A percentile compares a stretch with the other conserved stretches of the same genome.
These are phyloP conservation scores for Blastocystis sp. DNA, from an alignment of 352 stramenopile species.

Conservation along the genomic window DNA sequence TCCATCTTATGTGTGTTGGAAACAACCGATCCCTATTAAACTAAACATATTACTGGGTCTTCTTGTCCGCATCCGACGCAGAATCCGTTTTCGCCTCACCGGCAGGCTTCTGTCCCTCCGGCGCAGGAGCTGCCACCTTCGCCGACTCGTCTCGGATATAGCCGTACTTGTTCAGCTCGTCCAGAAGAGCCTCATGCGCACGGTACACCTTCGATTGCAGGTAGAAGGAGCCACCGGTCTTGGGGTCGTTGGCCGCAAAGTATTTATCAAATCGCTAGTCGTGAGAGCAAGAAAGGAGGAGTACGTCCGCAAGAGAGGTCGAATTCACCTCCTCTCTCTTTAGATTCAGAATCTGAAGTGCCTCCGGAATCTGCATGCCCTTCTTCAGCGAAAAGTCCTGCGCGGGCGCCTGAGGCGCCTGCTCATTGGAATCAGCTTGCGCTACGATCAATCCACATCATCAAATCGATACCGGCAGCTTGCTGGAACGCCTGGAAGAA, in stretches of 20 bases:
- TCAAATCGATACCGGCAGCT: constrained; percentile 38
- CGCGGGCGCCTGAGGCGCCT: background rate
- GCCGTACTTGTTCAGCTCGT: constrained; percentile 65
- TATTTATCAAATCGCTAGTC: constrained; percentile 69
- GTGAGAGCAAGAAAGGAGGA: background rate
- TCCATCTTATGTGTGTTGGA: background rate
- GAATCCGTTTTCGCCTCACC: background rate
- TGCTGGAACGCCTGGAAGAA: constrained; percentile 61
- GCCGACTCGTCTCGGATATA: constrained; percentile 50
- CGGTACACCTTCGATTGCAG: constrained; percentile 71
- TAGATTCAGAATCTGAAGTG: constrained; percentile 61
- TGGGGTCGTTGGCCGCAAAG: constrained; percentile 68
- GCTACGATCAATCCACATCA: background rate
- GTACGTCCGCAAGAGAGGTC: constrained; percentile 28
- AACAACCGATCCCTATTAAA: background rate
- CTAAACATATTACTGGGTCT: background rate
- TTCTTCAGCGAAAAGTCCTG: constrained; percentile 51
- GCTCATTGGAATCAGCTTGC: background rate
- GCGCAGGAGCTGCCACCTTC: background rate
- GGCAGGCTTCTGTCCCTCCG: too few relatives aligned
- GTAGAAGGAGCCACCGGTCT: constrained; percentile 71
- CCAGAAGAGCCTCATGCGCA: constrained; percentile 67
- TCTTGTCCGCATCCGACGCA: background rate
- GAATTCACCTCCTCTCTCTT: constrained; percentile 37
- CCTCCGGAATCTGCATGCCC: constrained; percentile 58